Conservation (phyloP, 2,329 filamentous ascomycete species). For the Metarhizium anisopliae region DNA sequence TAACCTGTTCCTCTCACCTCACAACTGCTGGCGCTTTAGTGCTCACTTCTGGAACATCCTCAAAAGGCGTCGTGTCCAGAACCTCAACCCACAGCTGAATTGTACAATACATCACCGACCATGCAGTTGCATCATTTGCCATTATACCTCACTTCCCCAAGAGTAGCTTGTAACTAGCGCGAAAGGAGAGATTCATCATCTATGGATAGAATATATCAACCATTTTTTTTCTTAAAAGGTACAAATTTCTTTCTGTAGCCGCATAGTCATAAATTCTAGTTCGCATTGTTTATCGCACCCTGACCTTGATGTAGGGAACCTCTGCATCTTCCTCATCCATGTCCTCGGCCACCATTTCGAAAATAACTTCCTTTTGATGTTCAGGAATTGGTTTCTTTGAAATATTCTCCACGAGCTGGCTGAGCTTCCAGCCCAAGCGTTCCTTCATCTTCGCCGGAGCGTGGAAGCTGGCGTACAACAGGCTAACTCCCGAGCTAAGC, state of each 20-base stretch:
- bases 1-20: no score
- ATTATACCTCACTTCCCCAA: not conserved
- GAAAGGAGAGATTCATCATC: not conserved
- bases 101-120: no score
- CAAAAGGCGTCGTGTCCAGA: no score
- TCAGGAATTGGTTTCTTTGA: constrained; percentile 86
- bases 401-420: constrained; percentile 76
- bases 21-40: no score
- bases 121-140: not conserved
- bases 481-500: constrained; percentile 93
- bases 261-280: constrained; percentile 6
- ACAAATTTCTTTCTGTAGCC: not conserved
- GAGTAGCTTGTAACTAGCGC: no score
- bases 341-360: constrained; percentile 92
- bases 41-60: no score
- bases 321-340: constrained; percentile 87
- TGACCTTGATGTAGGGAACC: constrained; percentile 92
- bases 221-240: not conserved
- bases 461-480: constrained; percentile 93
- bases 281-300: constrained; percentile 34
- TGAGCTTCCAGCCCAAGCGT: constrained; percentile 73
- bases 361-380: constrained; percentile 92
- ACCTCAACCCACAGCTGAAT: no score
- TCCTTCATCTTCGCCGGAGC: constrained; percentile 71
- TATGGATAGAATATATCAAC: not conserved